Conservation (phyloP, 2,329 filamentous ascomycete species). For the Myotisia sp. region DNA sequence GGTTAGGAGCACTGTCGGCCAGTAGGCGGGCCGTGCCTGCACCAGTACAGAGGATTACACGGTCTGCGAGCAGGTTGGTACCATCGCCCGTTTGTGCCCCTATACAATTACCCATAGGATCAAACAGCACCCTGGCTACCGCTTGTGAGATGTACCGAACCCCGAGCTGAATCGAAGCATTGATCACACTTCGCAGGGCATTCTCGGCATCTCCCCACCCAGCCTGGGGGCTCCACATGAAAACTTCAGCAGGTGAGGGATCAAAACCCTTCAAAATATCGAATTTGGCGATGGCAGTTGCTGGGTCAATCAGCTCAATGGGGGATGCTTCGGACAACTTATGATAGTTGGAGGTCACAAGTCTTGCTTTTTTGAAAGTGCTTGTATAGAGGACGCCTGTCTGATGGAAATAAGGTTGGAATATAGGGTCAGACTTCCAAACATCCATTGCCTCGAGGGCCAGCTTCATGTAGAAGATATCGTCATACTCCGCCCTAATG, state of each 20-base stretch:
- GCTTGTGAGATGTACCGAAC: constrained; percentile 44
- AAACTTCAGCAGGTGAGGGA: constrained; percentile 41
- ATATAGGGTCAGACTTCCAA: constrained; percentile 14
- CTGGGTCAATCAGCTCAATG: constrained; percentile 28
- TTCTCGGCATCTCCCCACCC: constrained; percentile 48
- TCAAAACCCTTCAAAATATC: constrained; percentile 44
- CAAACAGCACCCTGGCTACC: constrained; percentile 21
- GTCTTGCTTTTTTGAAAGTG: constrained; percentile 28
- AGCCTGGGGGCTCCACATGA: constrained; percentile 41
- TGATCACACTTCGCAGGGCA: constrained; percentile 39
- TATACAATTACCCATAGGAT: constrained; percentile 25
- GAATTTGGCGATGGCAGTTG: constrained; percentile 39
- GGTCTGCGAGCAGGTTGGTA: constrained; percentile 11
- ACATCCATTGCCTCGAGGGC: constrained; percentile 6
- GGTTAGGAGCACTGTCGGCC: constrained; percentile 29
- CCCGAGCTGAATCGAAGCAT: constrained; percentile 37
- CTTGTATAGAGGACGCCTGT: constrained; percentile 35
- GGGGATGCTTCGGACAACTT: constrained; percentile 30
- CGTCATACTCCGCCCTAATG: constrained; percentile 8
- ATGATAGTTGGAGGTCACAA: constrained; percentile 35
- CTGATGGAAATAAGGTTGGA: constrained; percentile 33
- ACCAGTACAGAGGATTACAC: constrained; percentile 15
- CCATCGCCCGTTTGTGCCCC: constrained; percentile 13
- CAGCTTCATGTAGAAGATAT: constrained; percentile 6
- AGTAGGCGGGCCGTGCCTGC: constrained; percentile 16